phyloP scores from a whole-genome alignment of 2,329 filamentous ascomycete genomes.

The Claviceps humidiphila region DNA sequence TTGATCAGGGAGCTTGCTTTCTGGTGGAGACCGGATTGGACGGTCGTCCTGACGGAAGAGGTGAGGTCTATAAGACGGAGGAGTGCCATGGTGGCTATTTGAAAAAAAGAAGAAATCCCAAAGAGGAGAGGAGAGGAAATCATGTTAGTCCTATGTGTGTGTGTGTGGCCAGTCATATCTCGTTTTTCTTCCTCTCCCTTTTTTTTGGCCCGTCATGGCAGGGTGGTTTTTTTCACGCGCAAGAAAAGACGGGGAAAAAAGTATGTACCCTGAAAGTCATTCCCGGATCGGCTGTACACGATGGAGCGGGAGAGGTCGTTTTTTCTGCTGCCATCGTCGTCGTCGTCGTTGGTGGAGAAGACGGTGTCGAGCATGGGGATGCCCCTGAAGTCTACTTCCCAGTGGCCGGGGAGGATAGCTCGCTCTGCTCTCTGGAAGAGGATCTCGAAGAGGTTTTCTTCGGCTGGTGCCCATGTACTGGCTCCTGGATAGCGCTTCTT shows the following conservation, averaged over 20 bases:
- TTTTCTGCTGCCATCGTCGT: not conserved
- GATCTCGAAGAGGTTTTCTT: conserved; percentile 30
- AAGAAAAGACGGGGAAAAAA: not conserved
- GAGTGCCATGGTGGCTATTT: conserved; percentile 25
- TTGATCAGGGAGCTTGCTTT: conserved; percentile 22
- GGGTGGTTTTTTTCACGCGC: not conserved
- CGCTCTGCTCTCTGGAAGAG: conserved; percentile 28
- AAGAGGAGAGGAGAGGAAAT: too few relatives aligned
- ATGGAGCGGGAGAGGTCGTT: conserved; percentile 19
- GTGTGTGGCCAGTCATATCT: not conserved
- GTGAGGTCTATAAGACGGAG: conserved; percentile 28
- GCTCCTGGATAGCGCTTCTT: conserved; percentile 28
- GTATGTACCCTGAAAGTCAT: conserved; percentile 23
- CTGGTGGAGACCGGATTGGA: conserved; percentile 21
- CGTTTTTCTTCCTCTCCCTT: not conserved
- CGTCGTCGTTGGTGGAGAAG: conserved; percentile 18
- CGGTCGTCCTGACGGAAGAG: conserved; percentile 17
- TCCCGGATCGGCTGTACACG: conserved; percentile 23
- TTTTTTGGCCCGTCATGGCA: not conserved
- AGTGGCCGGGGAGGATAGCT: conserved; percentile 26
- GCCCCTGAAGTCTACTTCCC: conserved; percentile 26
- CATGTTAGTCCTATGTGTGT: not conserved
- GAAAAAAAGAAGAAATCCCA: too few relatives aligned
- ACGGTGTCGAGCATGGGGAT: conserved; percentile 25
- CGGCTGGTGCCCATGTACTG: conserved; percentile 37